These are phyloP conservation scores for Populus hybrid DNA, from an alignment of 441 rosid genomes.

Conservation along the genomic window DNA sequence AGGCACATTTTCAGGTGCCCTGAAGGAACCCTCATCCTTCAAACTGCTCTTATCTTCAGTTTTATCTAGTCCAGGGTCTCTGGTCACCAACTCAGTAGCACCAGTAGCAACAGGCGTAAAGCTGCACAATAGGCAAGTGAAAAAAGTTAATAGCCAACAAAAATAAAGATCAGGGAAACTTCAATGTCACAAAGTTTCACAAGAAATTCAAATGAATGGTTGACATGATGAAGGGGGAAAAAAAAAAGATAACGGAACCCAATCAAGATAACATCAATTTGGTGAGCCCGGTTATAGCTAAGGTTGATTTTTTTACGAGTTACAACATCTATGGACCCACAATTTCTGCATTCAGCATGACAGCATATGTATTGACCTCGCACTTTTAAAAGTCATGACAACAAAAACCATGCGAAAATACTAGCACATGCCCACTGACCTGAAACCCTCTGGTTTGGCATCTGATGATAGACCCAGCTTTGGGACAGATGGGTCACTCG, in stretches of 20 bases:
- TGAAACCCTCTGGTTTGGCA: conserved; percentile 32
- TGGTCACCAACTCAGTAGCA: conserved; percentile 26
- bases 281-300: background rate
- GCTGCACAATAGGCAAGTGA: conserved; percentile 31
- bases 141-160: background rate
- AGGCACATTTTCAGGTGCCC: conserved; percentile 26
- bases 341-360: background rate
- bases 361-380: background rate
- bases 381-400: background rate
- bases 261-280: background rate
- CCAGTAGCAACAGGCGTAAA: conserved; percentile 29
- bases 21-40: conserved; percentile 28
- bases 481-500: conserved; percentile 21
- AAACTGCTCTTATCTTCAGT: conserved; percentile 26
- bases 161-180: background rate
- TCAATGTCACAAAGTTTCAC: background rate
- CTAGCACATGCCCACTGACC: conserved; percentile 30
- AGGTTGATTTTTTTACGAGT: background rate
- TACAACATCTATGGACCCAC: background rate
- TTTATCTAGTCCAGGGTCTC: conserved; percentile 43
- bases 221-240: too few species aligned
- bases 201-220: background rate
- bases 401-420: background rate
- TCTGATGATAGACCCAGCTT: conserved; percentile 25
- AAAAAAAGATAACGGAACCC: background rate